phyloP scores from a whole-genome alignment of 108 stramenopile genomes.

The Pelagomonas calceolata region DNA sequence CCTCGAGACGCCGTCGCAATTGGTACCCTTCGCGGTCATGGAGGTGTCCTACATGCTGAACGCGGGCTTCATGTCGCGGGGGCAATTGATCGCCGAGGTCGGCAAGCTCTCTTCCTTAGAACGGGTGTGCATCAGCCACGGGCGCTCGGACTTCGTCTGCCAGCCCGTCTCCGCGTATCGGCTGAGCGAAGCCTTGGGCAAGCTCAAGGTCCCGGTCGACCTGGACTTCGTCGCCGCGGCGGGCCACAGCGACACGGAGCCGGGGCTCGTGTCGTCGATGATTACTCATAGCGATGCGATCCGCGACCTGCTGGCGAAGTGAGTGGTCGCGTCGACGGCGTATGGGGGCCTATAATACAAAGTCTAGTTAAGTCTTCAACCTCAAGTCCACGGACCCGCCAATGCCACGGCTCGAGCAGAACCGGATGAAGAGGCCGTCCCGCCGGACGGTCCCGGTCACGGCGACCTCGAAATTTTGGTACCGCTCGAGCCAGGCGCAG shows the following conservation, averaged over 20 bases:
- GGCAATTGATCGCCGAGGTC: constrained; percentile 27
- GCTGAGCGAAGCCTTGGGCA: constrained; percentile 5
- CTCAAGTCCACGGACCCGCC: too few species aligned
- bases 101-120: constrained; percentile 10
- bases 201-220: constrained; percentile 1
- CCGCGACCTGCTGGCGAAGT: too few species aligned
- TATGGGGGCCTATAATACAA: too few species aligned
- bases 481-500: too few species aligned
- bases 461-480: too few species aligned
- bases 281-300: not conserved
- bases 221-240: constrained; percentile 13
- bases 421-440: too few species aligned
- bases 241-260: constrained; percentile 11
- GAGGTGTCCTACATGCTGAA: constrained; percentile 35
- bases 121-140: constrained; percentile 12
- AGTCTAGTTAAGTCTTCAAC: too few species aligned
- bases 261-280: constrained; percentile 1
- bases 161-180: constrained; percentile 14
- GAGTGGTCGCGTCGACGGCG: too few species aligned
- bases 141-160: constrained; percentile 22
- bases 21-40: constrained; percentile 34
- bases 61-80: constrained; percentile 30
- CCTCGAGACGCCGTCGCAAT: constrained; percentile 3
- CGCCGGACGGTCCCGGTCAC: too few species aligned
- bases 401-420: too few species aligned